Conservation (phyloP, 352 stramenopile species). For the Chrysophaeum taylorii region DNA sequence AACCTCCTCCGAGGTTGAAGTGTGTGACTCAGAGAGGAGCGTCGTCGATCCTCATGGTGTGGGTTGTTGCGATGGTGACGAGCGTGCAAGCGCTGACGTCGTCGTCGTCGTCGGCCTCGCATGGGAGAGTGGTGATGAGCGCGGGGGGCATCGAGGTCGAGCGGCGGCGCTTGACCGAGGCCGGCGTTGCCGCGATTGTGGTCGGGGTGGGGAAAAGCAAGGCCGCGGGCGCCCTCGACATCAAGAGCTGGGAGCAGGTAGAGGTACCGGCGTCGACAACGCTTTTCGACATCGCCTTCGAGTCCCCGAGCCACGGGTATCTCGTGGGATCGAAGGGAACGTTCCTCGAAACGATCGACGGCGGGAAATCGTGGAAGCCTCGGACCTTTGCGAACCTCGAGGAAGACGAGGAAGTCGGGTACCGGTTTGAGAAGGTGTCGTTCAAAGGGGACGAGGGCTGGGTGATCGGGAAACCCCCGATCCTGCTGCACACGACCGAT, state of each 20-base stretch:
- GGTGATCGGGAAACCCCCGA: slow-evolving; percentile 64
- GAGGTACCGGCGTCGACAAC: slow-evolving; percentile 55
- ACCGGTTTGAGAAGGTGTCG: slow-evolving; percentile 53
- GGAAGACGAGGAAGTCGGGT: slow-evolving; percentile 64
- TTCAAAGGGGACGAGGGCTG: slow-evolving; percentile 64
- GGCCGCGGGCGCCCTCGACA: background rate
- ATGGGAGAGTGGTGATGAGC: no score
- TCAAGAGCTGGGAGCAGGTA: slow-evolving; percentile 47
- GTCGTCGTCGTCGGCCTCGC: no score
- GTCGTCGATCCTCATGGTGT: no score
- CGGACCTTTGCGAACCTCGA: slow-evolving; percentile 66
- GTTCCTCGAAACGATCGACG: slow-evolving; percentile 67
- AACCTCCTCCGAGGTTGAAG: no score
- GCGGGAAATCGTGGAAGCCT: slow-evolving; percentile 53
- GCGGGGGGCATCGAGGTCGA: no score
- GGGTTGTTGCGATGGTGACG: no score
- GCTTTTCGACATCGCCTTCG: slow-evolving; percentile 69
- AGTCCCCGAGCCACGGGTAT: slow-evolving; percentile 46
- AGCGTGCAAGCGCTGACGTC: no score
- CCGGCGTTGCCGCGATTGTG: no score
- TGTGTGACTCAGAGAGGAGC: no score
- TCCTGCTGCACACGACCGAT: slow-evolving; percentile 67
- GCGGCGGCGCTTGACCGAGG: no score
- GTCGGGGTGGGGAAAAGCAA: no score
- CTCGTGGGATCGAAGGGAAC: slow-evolving; percentile 62